phyloP scores from a whole-genome alignment of 2,329 filamentous ascomycete genomes.

The Cucurbitaria berberidis region DNA sequence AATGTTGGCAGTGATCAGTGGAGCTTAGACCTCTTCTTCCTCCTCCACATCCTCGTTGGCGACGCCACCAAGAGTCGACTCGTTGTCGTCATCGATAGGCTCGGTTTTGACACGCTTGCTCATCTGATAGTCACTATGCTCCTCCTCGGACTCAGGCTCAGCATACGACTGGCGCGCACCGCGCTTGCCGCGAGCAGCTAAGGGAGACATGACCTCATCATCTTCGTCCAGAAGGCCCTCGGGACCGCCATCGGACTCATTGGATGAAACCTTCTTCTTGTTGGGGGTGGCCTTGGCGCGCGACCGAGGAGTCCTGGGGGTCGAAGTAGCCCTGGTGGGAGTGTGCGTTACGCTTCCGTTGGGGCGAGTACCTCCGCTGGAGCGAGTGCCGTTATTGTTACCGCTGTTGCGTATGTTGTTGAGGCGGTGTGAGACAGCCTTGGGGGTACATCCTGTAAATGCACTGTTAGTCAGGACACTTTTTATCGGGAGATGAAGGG shows the following conservation, averaged over 20 bases:
- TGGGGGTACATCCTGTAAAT: slow-evolving; percentile 30
- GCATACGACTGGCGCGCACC: neutral
- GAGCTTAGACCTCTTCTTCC: neutral
- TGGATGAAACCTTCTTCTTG: neutral
- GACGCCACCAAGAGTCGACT: neutral
- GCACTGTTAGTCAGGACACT: neutral
- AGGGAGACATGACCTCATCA: neutral
- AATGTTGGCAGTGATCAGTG: too few species aligned
- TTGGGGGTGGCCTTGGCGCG: neutral
- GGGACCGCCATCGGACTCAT: neutral
- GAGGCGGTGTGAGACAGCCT: slow-evolving; percentile 32
- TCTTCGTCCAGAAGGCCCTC: neutral
- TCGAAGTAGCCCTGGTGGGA: neutral
- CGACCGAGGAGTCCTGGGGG: slow-evolving; percentile 1
- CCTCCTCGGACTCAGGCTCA: neutral
- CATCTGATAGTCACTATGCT: neutral
- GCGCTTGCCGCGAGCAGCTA: slow-evolving; percentile 5
- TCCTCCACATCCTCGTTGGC: neutral
- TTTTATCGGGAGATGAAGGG: neutral
- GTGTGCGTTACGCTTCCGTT: neutral
- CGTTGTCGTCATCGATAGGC: neutral
- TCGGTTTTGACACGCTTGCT: neutral
- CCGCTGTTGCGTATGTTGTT: slow-evolving; percentile 23
- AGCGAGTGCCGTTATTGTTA: neutral
- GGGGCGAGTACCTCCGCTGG: neutral